Evolutionary conservation across 768 basidiomycete species (phyloP), one percentile per base, ranked within the genome.

Genomic region (Rhodotorula sphaerocarpa): DNA sequence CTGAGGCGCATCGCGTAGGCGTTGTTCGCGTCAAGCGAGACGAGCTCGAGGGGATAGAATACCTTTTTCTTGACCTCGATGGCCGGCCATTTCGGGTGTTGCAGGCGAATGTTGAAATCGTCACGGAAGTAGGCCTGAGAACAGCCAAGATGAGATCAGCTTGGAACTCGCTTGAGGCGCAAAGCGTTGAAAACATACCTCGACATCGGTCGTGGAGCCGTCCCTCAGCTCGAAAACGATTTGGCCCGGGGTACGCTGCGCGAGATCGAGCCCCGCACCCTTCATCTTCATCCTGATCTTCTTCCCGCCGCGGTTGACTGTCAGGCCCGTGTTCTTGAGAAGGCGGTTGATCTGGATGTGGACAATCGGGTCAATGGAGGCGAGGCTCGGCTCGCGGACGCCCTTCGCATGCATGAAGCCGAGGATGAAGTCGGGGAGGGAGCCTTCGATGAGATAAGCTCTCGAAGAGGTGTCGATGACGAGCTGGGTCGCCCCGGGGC

Each of bases 401-500:
- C 36, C 36, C 36, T 39, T 39, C 36, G 36, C 36, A 9, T 39
- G 10, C 10, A 39, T 9, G 36, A 39, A 39, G 36, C 36, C 36
- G 36, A 16, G 10, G 18, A 48, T 16, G 36, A 60, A 55, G n/a
- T 27, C 30, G 11, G 33, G 2, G n/a, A 60, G 42, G 33, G 25
- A 41, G 9, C 63, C 63, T 0, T 42, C 6, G 7, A 34, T 20
- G 44, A 60, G 21, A 55, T 51, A 65, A 7, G 58, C 58, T 14
- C 36, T 31, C 6, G 58, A 51, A 1, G 63, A 57, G 16, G 58
- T 60, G 50, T 65, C 54, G 50, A 65, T 28, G 55, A 52, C 57
- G 34, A 65, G 34, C 23, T 52, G 50, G 6, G 59, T 48, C 3
- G 54, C 55, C 7, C 1, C 3, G 18, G 27, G 15, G 44, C 63